Percentiles rank a stretch among this genome's conserved stretches.
Evolutionary conservation across 2,329 filamentous ascomycete genomes (phyloP).

Genomic region (Fusarium setosum): DNA sequence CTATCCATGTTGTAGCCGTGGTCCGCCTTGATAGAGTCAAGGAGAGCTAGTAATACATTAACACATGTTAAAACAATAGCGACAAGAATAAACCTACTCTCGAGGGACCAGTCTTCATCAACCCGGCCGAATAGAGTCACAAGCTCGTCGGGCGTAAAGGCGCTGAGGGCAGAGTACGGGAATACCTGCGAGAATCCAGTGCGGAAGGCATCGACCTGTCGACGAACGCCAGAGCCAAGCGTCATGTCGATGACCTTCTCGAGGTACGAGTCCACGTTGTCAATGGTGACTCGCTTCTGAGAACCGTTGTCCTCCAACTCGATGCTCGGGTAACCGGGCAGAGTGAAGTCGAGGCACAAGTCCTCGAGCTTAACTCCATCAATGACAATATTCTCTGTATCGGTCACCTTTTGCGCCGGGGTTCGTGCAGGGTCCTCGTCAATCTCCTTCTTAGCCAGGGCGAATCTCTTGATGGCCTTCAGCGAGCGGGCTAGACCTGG

Average conservation of each 20-base stretch:
- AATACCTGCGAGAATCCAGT: slow-evolving; percentile 95
- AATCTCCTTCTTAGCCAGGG: slow-evolving; percentile 82
- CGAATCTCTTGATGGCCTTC: slow-evolving; percentile 88
- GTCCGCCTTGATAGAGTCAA: slow-evolving; percentile 98
- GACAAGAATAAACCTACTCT: slow-evolving; percentile 73
- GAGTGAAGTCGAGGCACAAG: slow-evolving; percentile 90
- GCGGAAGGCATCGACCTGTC: slow-evolving; percentile 92
- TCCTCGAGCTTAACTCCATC: slow-evolving; percentile 87
- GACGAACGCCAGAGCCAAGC: slow-evolving; percentile 85
- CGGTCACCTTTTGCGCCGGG: slow-evolving; percentile 75
- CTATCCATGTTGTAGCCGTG: slow-evolving; percentile 99
- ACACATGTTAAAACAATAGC: not conserved
- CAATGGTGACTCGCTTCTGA: slow-evolving; percentile 81
- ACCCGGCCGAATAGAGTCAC: slow-evolving; percentile 93
- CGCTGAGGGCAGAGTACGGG: slow-evolving; percentile 89
- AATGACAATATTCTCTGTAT: slow-evolving; percentile 76
- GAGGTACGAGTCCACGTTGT: slow-evolving; percentile 91
- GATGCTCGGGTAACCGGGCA: slow-evolving; percentile 90
- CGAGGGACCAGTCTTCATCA: slow-evolving; percentile 97
- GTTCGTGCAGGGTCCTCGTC: slow-evolving; percentile 77
- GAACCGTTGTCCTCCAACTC: slow-evolving; percentile 83
- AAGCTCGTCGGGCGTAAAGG: slow-evolving; percentile 94
- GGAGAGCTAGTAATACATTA: slow-evolving; percentile 72
- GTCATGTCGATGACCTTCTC: slow-evolving; percentile 93
- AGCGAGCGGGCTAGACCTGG: slow-evolving; percentile 86